phyloP scores from a whole-genome alignment of 345 rosid genomes.

The Aurinia saxatilis region DNA sequence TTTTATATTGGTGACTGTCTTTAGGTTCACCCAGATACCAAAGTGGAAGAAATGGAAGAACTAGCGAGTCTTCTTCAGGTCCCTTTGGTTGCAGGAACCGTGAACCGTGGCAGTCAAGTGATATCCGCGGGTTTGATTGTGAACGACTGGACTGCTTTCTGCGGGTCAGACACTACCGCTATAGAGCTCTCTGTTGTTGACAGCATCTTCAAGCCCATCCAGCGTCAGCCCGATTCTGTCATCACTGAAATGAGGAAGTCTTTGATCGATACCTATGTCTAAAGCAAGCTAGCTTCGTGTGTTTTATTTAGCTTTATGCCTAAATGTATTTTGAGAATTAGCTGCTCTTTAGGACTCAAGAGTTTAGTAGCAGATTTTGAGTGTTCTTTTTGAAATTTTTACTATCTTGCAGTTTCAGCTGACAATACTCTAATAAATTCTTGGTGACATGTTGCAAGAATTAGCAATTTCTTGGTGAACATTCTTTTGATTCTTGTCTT shows the following conservation, averaged over 20 bases:
- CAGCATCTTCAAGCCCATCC: slow-evolving; percentile 87
- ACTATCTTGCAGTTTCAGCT: too few species aligned
- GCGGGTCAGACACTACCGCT: slow-evolving; percentile 93
- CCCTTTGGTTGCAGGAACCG: slow-evolving; percentile 60
- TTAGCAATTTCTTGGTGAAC: not conserved
- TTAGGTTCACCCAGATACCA: slow-evolving; percentile 25
- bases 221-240: slow-evolving; percentile 58
- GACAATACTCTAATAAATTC: too few species aligned
- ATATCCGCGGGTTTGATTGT: slow-evolving; percentile 78
- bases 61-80: slow-evolving; percentile 72
- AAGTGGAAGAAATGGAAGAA: slow-evolving; percentile 79
- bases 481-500: not conserved
- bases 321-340: too few species aligned
- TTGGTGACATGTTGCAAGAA: not conserved
- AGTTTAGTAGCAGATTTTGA: too few species aligned
- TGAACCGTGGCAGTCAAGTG: slow-evolving; percentile 84
- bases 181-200: slow-evolving; percentile 85
- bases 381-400: too few species aligned
- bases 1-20: not conserved
- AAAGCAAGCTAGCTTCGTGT: too few species aligned
- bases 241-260: slow-evolving; percentile 95
- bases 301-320: too few species aligned
- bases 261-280: slow-evolving; percentile 69
- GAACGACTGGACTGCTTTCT: slow-evolving; percentile 85
- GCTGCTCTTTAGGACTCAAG: too few species aligned